Conservation (phyloP, 2,329 filamentous ascomycete genomes). For the Ramichloridium luteum region DNA sequence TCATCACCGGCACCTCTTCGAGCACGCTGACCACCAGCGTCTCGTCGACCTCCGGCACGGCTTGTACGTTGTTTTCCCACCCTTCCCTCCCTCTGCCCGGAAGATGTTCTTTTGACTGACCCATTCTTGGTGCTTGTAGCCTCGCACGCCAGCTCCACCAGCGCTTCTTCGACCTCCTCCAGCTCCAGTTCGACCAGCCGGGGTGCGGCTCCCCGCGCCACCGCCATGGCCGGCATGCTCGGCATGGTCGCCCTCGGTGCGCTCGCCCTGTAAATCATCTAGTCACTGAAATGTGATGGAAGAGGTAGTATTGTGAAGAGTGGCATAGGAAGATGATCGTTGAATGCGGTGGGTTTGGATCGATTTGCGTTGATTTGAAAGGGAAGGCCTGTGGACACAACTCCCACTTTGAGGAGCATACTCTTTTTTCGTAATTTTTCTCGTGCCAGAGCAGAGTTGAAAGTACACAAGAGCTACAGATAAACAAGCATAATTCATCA, state of each 20-base stretch:
- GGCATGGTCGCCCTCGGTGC: slow-evolving; percentile 19
- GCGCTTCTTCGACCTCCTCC: slow-evolving; percentile 3
- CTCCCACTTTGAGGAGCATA: too few species aligned
- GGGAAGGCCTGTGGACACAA: too few species aligned
- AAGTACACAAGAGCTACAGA: too few species aligned
- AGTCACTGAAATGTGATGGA: too few species aligned
- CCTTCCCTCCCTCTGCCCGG: background rate
- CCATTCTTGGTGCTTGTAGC: background rate
- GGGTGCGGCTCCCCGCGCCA: slow-evolving; percentile 14
- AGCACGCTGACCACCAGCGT: slow-evolving; percentile 2
- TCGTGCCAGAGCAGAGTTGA: too few species aligned
- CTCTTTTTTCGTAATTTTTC: too few species aligned
- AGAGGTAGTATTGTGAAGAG: too few species aligned
- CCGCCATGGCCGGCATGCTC: slow-evolving; percentile 16
- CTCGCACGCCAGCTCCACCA: slow-evolving; percentile 4
- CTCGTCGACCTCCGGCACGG: slow-evolving; percentile 5
- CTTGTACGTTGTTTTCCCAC: background rate
- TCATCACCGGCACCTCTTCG: background rate
- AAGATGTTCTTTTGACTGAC: slow-evolving; percentile 2
- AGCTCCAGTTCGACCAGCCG: slow-evolving; percentile 4
- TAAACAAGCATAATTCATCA: too few species aligned
- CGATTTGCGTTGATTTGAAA: too few species aligned
- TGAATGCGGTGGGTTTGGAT: too few species aligned
- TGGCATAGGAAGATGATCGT: too few species aligned
- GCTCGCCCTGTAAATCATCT: slow-evolving; percentile 15